Evolutionary conservation across 345 rosid genomes (phyloP), one percentile per base, ranked within the genome.

Genomic region (Brassica carinata): DNA sequence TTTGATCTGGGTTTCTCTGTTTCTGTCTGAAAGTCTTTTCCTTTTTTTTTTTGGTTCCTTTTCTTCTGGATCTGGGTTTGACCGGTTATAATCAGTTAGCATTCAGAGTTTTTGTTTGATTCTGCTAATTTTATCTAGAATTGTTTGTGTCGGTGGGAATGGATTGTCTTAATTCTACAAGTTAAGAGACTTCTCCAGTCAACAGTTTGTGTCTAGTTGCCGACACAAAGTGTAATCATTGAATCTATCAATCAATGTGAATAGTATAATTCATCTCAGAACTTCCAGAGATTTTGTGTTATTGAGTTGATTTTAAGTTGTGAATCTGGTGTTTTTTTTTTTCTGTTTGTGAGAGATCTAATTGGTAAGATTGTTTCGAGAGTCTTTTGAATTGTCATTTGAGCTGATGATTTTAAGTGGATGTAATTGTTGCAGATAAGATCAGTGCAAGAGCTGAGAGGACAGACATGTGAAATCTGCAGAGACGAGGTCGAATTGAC

Each of bases 391-490:
- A 30, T 0, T 73, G 70, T 74, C 7, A 53, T 71, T 67, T 69
- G 66, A 30, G 55, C 58, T 74, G 83, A 75, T 75, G 31, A 48
- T 48, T 48, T 34, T 51, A 51, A 51, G 57, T 14, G 1, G 57
- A 13, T 33, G 2, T 3, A 1, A 27, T 19, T 72, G 68, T 83
- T 58, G 53, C 93, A 96, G 99, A 96, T 96, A 86, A 92, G 89
- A 83, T 96, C 97, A 6, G 99, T 96, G 74, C 81, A 87, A 84
- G 99, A 96, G 87, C 84, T 94, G 68, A 96, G 98, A 75, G 97
- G 97, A 27, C 99, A 94, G 83, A 93, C 88, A 74, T 96, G 99
- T 77, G 90, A 94, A 81, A 94, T 96, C 74, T 96, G 99, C 79
- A 93, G 91, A 67, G 99, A 96, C 34, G 98, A 91, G 84, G 88